A percentile compares a stretch with the other conserved stretches of the same genome.
Evolutionary conservation across 2,329 filamentous ascomycete species (phyloP).

Genomic region (Plectosphaerella cucumerina): DNA sequence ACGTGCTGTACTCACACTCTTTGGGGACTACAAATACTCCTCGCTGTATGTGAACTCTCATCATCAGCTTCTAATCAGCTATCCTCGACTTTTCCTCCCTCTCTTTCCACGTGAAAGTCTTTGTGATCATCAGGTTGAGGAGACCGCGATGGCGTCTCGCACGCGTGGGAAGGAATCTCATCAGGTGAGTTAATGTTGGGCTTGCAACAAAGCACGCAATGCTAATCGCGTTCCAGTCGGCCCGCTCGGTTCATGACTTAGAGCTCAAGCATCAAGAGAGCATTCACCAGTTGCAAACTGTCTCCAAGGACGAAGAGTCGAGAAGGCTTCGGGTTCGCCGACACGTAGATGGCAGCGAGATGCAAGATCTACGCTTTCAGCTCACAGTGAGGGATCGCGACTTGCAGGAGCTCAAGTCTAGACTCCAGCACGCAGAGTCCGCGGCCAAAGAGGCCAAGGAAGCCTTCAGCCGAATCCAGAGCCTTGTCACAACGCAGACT

Average conservation of each 20-base stretch:
- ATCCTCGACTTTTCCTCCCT: no score
- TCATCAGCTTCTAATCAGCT: no score
- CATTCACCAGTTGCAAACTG: constrained; percentile 59
- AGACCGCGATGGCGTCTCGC: not conserved
- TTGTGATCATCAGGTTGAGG: no score
- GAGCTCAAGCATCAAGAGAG: constrained; percentile 68
- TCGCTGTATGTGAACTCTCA: no score
- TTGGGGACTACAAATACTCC: not conserved
- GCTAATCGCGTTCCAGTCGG: constrained; percentile 29
- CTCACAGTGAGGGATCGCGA: constrained; percentile 56
- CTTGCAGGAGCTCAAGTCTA: constrained; percentile 41
- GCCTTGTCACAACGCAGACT: constrained; percentile 42
- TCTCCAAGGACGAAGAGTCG: constrained; percentile 71
- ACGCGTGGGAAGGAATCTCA: constrained; percentile 11
- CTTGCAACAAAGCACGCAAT: not conserved
- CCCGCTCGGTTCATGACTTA: constrained; percentile 47
- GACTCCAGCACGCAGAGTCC: constrained; percentile 27
- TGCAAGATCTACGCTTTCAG: constrained; percentile 61
- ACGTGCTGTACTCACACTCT: not conserved
- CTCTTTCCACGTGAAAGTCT: no score
- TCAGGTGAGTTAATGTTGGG: constrained; percentile 6
- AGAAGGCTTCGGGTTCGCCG: constrained; percentile 66
- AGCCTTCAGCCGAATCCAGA: constrained; percentile 39
- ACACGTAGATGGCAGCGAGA: constrained; percentile 71
- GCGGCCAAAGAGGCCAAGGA: constrained; percentile 36